phyloP scores from a whole-genome alignment of 345 rosid genomes.

The Reutealis trisperma region DNA sequence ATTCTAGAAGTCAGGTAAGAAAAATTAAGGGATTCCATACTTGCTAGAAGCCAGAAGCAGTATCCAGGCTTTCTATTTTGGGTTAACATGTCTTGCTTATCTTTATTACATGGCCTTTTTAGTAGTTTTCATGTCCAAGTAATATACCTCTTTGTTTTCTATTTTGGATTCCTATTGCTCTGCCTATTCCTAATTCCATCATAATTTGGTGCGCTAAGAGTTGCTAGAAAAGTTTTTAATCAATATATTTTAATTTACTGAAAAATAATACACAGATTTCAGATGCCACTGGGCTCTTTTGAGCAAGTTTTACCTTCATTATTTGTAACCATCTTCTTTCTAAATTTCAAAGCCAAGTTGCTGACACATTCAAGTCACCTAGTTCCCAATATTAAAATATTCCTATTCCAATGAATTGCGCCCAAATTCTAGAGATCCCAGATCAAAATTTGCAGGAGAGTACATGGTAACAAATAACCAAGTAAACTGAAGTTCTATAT shows the following conservation, averaged over 20 bases:
- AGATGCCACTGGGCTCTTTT: too few relatives aligned
- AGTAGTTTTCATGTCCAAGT: too few relatives aligned
- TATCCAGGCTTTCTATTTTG: too few relatives aligned
- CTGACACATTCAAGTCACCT: neutral
- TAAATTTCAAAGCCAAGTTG: slow-evolving; percentile 2
- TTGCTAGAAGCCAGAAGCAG: too few relatives aligned
- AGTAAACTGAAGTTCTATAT: neutral
- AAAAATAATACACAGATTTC: too few relatives aligned
- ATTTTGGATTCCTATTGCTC: neutral
- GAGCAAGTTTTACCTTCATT: neutral
- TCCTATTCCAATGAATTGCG: neutral
- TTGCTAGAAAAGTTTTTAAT: neutral
- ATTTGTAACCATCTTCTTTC: neutral
- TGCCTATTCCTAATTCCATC: neutral
- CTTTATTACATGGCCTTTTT: too few relatives aligned
- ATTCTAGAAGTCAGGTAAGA: too few relatives aligned
- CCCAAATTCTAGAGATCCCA: neutral
- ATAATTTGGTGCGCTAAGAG: neutral
- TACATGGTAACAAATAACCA: neutral
- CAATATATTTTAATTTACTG: neutral
- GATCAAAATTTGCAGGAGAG: neutral
- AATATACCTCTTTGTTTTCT: neutral
- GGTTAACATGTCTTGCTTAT: too few relatives aligned
- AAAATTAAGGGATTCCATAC: too few relatives aligned
- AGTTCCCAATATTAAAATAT: neutral